Evolutionary conservation across 2,329 filamentous ascomycete species (phyloP).

Genomic region (Fulvia fulva): DNA sequence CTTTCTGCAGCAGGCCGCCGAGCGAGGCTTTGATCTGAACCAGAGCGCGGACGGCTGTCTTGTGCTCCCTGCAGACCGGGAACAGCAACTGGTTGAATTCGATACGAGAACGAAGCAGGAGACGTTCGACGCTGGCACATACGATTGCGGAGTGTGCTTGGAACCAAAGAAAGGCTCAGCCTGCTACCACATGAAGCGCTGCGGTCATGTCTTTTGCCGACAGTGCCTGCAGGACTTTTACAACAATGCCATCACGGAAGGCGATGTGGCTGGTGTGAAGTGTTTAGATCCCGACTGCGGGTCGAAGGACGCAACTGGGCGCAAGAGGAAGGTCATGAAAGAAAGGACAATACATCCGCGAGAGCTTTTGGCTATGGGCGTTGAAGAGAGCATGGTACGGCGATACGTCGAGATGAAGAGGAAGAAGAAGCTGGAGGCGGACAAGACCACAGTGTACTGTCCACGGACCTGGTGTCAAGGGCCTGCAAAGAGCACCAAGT

Average conservation of each 20-base stretch:
- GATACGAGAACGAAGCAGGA: conserved; percentile 69
- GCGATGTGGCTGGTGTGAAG: conserved; percentile 72
- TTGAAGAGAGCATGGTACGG: conserved; percentile 64
- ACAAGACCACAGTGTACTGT: conserved; percentile 89
- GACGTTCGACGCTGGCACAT: conserved; percentile 78
- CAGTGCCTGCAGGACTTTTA: conserved; percentile 88
- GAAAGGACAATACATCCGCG: conserved; percentile 72
- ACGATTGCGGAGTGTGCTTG: conserved; percentile 82
- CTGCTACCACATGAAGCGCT: conserved; percentile 74
- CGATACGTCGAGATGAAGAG: conserved; percentile 88
- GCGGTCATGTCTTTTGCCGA: conserved; percentile 86
- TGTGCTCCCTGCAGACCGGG: conserved; percentile 49
- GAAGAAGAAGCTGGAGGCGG: conserved; percentile 85
- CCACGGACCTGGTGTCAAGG: conserved; percentile 90
- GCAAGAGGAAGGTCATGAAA: conserved; percentile 49
- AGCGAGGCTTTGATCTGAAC: conserved; percentile 51
- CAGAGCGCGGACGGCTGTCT: conserved; percentile 40
- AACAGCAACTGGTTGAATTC: conserved; percentile 71
- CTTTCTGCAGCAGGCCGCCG: conserved; percentile 55
- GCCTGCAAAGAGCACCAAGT: conserved; percentile 61
- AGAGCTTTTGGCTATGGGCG: conserved; percentile 61
- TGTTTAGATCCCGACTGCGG: conserved; percentile 79
- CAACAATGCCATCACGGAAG: conserved; percentile 79
- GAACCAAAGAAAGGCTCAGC: conserved; percentile 83
- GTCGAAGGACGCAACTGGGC: conserved; percentile 40